Conservation (phyloP, 768 basidiomycete species). For the Pleurotus djamor region DNA sequence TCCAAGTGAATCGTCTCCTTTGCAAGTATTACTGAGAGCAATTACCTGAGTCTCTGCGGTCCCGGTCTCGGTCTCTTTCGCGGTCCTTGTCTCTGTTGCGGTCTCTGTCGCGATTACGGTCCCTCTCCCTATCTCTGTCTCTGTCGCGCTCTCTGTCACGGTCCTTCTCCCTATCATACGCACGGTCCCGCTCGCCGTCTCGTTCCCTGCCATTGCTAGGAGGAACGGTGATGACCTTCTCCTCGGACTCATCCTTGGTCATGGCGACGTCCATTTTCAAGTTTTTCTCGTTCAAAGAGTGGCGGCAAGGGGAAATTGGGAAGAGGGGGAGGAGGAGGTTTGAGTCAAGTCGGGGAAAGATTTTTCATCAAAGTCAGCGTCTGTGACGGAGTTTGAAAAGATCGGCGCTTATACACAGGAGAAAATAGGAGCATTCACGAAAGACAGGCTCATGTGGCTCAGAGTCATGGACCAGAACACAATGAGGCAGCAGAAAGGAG, state of each 20-base stretch:
- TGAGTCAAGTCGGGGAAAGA: constrained; percentile 6
- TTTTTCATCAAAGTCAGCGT: background rate
- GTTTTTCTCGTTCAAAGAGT: too few species aligned
- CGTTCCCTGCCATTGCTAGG: constrained; percentile 38
- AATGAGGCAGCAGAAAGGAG: too few species aligned
- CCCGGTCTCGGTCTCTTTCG: constrained; percentile 43
- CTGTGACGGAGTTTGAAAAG: background rate
- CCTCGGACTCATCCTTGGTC: constrained; percentile 72
- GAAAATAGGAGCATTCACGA: too few species aligned
- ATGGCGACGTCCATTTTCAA: constrained; percentile 76
- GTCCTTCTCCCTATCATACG: constrained; percentile 23
- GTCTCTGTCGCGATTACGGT: constrained; percentile 39
- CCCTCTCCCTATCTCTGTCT: constrained; percentile 39
- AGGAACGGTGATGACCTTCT: constrained; percentile 46
- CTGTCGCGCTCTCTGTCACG: constrained; percentile 31
- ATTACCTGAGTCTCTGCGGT: constrained; percentile 54
- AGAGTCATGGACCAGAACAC: too few species aligned
- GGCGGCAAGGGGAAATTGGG: background rate
- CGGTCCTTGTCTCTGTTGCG: constrained; percentile 43
- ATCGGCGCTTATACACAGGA: too few species aligned
- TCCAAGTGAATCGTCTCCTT: constrained; percentile 2
- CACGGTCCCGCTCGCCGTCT: constrained; percentile 29
- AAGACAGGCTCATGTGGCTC: too few species aligned
- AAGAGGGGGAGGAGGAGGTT: background rate
- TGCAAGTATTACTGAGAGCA: constrained; percentile 9